Conservation (phyloP, 306 rosid genomes). For the Cucurbita moschata region DNA sequence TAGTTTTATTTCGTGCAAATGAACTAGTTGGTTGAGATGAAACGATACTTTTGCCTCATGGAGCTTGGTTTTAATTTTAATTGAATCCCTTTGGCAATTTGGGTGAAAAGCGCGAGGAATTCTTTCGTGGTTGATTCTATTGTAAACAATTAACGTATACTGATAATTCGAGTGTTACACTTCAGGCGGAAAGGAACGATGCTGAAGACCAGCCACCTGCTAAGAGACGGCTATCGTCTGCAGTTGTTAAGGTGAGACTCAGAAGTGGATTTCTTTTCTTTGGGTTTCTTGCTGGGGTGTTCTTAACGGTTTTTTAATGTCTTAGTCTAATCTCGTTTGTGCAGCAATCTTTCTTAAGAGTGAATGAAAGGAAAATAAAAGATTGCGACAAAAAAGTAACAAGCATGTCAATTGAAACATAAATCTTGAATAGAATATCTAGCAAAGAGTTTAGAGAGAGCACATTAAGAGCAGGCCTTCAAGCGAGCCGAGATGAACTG, state of each 20-base stretch:
- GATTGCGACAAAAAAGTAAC: too few species aligned
- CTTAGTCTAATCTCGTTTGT: background rate
- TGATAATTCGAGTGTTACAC: background rate
- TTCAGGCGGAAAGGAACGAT: conserved; percentile 50
- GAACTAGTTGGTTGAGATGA: too few species aligned
- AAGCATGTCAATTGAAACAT: too few species aligned
- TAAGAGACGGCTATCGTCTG: conserved; percentile 68
- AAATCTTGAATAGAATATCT: too few species aligned
- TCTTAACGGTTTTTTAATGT: background rate
- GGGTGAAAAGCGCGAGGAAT: background rate
- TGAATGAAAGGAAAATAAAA: too few species aligned
- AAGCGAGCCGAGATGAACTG: too few species aligned
- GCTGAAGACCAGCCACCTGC: conserved; percentile 63
- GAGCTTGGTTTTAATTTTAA: background rate
- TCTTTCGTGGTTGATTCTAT: background rate
- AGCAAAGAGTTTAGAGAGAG: too few species aligned
- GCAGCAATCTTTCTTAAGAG: background rate
- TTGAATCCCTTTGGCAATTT: background rate
- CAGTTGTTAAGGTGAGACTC: conserved; percentile 68
- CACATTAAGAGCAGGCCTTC: too few species aligned
- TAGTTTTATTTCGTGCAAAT: background rate
- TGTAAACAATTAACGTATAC: background rate
- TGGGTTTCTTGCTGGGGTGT: background rate
- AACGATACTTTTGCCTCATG: background rate
- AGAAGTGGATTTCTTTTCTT: background rate